A percentile compares a stretch with the other conserved stretches of the same genome.
Evolutionary conservation across 306 rosid genomes (phyloP).

Genomic region (Senna tora): DNA sequence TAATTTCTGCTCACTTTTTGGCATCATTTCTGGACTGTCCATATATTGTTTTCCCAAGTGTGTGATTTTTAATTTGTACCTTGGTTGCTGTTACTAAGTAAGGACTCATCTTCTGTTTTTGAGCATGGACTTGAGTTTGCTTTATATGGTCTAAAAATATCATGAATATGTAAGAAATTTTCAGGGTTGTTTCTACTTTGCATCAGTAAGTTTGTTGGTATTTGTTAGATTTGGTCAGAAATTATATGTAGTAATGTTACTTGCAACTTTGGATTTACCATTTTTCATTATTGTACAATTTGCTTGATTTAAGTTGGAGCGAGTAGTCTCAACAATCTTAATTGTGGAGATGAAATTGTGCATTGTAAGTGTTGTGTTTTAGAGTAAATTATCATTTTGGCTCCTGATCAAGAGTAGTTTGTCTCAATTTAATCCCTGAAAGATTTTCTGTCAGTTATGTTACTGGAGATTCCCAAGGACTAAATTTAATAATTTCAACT

Average conservation of each 20-base stretch:
- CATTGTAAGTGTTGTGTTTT: too few species aligned
- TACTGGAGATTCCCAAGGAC: too few species aligned
- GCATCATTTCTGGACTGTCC: conserved; percentile 41
- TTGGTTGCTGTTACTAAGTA: conserved; percentile 1
- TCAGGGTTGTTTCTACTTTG: neutral
- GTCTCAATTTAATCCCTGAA: too few species aligned
- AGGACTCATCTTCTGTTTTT: conserved; percentile 15
- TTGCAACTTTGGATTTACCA: too few species aligned
- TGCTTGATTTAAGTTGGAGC: too few species aligned
- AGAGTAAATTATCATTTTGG: too few species aligned
- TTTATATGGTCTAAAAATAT: neutral
- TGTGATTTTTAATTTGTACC: conserved; percentile 32
- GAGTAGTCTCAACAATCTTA: too few species aligned
- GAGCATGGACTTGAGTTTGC: neutral
- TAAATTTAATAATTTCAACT: too few species aligned
- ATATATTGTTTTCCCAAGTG: conserved; percentile 27
- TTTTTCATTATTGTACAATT: too few species aligned
- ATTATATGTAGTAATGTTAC: neutral
- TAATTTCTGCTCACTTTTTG: conserved; percentile 37
- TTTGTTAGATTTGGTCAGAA: neutral
- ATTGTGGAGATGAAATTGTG: too few species aligned
- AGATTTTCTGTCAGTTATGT: too few species aligned
- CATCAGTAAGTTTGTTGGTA: neutral
- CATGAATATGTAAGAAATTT: conserved; percentile 13
- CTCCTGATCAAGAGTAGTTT: too few species aligned